These are phyloP conservation scores for Phlebopus sp. DNA, from an alignment of 1,284 basidiomycete species.

Conservation along the genomic window DNA sequence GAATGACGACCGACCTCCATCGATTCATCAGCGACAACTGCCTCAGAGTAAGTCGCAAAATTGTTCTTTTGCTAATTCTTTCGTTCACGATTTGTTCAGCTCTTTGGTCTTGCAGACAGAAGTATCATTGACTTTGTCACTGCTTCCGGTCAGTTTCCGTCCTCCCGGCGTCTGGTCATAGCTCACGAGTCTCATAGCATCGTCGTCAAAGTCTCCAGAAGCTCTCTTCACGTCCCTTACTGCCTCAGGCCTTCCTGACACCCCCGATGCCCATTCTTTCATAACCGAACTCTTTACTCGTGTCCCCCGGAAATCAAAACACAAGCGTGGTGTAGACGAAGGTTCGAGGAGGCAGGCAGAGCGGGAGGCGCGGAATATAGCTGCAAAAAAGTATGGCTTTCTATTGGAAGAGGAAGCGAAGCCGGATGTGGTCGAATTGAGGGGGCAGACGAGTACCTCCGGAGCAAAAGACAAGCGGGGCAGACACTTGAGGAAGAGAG, in stretches of 20 bases:
- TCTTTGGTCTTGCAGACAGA: constrained; percentile 79
- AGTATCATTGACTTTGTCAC: constrained; percentile 85
- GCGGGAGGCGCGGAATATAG: constrained; percentile 69
- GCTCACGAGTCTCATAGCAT: constrained; percentile 47
- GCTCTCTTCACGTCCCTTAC: constrained; percentile 75
- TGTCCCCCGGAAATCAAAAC: constrained; percentile 71
- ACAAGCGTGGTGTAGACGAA: constrained; percentile 53
- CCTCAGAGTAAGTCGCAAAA: constrained; percentile 55
- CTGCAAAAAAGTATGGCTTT: constrained; percentile 73
- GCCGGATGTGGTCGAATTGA: constrained; percentile 42
- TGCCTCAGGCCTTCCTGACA: constrained; percentile 77
- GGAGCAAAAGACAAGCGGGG: constrained; percentile 54
- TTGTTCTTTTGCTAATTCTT: neutral
- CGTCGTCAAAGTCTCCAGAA: constrained; percentile 78
- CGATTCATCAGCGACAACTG: constrained; percentile 87
- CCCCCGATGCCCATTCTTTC: constrained; percentile 77
- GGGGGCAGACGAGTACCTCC: constrained; percentile 47
- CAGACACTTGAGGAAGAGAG: constrained; percentile 73
- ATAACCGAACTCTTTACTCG: constrained; percentile 74
- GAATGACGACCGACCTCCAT: constrained; percentile 53
- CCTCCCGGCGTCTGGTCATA: neutral
- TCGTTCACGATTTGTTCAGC: constrained; percentile 38
- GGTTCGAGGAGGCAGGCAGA: constrained; percentile 59
- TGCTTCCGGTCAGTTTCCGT: constrained; percentile 62
- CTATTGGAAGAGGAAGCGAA: constrained; percentile 71